Evolutionary conservation across 139 green algal species (phyloP), one percentile per base, ranked within the genome.

Genomic region (Desmodesmus armatus): DNA sequence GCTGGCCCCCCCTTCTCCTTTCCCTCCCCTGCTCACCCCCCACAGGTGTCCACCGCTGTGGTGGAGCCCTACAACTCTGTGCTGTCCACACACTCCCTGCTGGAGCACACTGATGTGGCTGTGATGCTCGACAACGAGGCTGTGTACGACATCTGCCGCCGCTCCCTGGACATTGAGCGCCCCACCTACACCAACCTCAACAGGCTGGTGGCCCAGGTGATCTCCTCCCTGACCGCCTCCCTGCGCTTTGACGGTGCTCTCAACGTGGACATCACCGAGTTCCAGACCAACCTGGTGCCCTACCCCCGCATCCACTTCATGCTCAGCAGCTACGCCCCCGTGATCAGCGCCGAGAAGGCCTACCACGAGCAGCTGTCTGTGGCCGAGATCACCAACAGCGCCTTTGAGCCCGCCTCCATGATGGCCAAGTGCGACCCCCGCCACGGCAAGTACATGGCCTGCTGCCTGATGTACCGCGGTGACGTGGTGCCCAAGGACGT

Each of bases 401-500:
- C 93, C 37, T 99, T 98, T 87, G 96, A 99, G 95, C 96, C 96
- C 79, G 91, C 92, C 43, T 94, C 87, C 78, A 98, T 99, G 97
- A 99, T 99, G 97, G 97, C 96, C 91, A 99, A 99, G 95, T 98
- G 96, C 91, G 96, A 99, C 90, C 96, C 96, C 27, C 93, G 95
- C 85, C 96, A 98, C 92, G 96, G 93, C 88, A 98, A 98, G 96
- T 99, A 99, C 94, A 99, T 99, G 96, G 96, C 97, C 13, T 99
- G 96, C 96, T 99, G 97, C 92, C 93, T 99, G 65, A 99, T 99
- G 97, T 99, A 99, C 96, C 95, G 97, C 79, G 97, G 97, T 83
- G 97, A 99, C 82, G 97, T 99, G 29, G 97, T 99, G 55, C 97
- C 97, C 90, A 99, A 99, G 96, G 97, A 99, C 87, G 97, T 99